These are phyloP conservation scores for Acanthamoeba rhysodes DNA, from an alignment of 208 protist genomes.

Conservation along the genomic window DNA sequence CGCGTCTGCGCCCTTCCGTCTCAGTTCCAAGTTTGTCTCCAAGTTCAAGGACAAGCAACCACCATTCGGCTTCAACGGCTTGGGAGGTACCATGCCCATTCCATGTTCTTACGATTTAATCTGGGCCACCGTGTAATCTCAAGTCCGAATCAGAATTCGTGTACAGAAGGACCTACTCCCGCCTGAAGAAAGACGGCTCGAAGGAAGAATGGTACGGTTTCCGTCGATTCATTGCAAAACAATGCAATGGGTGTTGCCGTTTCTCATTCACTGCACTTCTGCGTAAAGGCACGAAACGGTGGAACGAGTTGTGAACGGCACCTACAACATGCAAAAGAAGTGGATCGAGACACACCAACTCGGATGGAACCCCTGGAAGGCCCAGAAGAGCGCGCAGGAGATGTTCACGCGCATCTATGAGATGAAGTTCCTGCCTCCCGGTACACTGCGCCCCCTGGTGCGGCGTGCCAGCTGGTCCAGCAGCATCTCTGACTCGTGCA, in stretches of 20 bases:
- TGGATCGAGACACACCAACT: slow-evolving; percentile 86
- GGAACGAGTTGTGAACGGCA: slow-evolving; percentile 92
- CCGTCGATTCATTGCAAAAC: neutral
- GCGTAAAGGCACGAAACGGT: slow-evolving; percentile 88
- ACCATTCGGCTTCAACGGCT: slow-evolving; percentile 88
- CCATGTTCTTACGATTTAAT: neutral
- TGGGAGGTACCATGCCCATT: slow-evolving; percentile 75
- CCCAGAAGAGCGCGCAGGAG: slow-evolving; percentile 82
- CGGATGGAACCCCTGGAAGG: slow-evolving; percentile 80
- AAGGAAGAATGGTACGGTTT: slow-evolving; percentile 90
- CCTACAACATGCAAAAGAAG: slow-evolving; percentile 90
- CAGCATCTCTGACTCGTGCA: neutral
- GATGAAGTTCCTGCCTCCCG: slow-evolving; percentile 93
- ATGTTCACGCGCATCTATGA: slow-evolving; percentile 92
- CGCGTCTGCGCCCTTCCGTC: slow-evolving; percentile 56
- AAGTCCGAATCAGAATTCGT: slow-evolving; percentile 84
- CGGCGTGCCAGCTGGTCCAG: too few species aligned
- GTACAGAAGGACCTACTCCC: slow-evolving; percentile 91
- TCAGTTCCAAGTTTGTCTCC: slow-evolving; percentile 77
- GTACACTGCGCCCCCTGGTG: slow-evolving; percentile 32
- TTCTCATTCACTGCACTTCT: neutral
- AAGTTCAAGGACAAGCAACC: slow-evolving; percentile 74
- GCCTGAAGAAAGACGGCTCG: slow-evolving; percentile 83
- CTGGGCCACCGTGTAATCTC: slow-evolving; percentile 79
- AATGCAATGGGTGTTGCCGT: neutral